Base-by-base conservation (phyloP, 2,329 filamentous ascomycete species). In the Herpotrichia juniperi region DNA sequence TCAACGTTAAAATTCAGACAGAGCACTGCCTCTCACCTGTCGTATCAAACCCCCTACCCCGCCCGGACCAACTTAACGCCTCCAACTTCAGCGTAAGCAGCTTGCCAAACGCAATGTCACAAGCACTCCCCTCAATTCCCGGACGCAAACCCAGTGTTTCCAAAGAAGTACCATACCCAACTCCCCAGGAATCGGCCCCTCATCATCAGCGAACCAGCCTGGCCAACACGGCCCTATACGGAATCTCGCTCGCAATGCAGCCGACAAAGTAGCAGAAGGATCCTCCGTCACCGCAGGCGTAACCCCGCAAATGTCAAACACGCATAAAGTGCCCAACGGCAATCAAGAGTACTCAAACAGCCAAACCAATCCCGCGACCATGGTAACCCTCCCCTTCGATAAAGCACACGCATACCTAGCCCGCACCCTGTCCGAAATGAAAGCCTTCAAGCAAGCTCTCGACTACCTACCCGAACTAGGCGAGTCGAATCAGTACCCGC, bases 21-120 rank as follows among this genome's bases (percentile, higher is more conserved):
- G 87, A 89, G 56, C 86, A 91, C 71, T 83, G 86, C 25, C 80
- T 91, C 8, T 93, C 90, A 2, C 93, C 93, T 0, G 94, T 89
- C 67, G 83, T 96, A 35, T 81, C 76, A n/a, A 81, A 86, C 0
- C 79, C 87, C 1, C 74, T 92, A 0, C 89, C 89, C 1, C 78
- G 87, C 0, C 74, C 81, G 1, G 62, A 68, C 28, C 26, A 48
- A 53, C 43, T 64, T 25, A 54, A 63, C 63, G 71, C 77, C 51
- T 61, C 75, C 42, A 63, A 64, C 53, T 66, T 78, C 3, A 76
- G 76, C 9, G 67, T 78, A 34, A 74, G 73, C 17, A 74, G 77
- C 26, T 68, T 81, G 17, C 71, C 82, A 40, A 78, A 65, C 45
- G 74, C 78, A 5, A 74, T 83, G 66, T 75, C 79, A 0, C 79